A percentile compares a stretch with the other conserved stretches of the same genome.
phyloP scores from a whole-genome alignment of 1,139 yeast species.

The Geotrichum bryndzae region DNA sequence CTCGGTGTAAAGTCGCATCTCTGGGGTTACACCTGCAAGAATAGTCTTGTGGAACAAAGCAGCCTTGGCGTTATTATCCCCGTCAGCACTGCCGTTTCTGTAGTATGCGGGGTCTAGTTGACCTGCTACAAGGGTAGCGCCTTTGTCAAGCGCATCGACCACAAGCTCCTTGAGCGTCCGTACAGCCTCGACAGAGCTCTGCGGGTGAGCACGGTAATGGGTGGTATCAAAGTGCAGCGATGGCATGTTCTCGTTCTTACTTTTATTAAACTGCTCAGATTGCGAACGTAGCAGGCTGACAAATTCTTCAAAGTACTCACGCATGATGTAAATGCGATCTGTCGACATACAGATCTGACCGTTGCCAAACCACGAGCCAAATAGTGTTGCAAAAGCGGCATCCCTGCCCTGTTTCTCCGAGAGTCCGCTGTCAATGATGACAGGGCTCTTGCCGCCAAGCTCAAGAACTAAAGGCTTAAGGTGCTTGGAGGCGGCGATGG shows the following conservation, averaged over 20 bases:
- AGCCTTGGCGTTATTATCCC: constrained; percentile 28
- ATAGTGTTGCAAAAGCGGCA: constrained; percentile 55
- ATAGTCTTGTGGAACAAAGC: constrained; percentile 25
- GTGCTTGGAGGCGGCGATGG: constrained; percentile 53
- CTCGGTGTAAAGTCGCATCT: constrained; percentile 35
- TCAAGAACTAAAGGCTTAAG: constrained; percentile 75
- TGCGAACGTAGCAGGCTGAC: constrained; percentile 34
- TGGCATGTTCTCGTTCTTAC: neutral
- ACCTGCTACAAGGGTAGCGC: constrained; percentile 38
- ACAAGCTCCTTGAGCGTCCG: constrained; percentile 32
- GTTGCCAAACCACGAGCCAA: constrained; percentile 74
- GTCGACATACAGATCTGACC: constrained; percentile 89
- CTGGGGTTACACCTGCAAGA: constrained; percentile 36
- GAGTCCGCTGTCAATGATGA: constrained; percentile 56
- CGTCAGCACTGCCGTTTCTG: neutral
- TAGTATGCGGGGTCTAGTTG: constrained; percentile 11
- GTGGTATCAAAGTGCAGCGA: constrained; percentile 9
- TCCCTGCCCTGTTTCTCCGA: constrained; percentile 35
- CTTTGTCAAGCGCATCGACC: constrained; percentile 41
- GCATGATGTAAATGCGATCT: constrained; percentile 65
- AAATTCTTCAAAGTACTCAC: constrained; percentile 55
- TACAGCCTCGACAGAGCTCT: constrained; percentile 34
- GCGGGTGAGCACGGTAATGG: constrained; percentile 21
- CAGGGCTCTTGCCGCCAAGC: constrained; percentile 88
- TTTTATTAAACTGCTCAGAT: constrained; percentile 10